A percentile compares a stretch with the other conserved stretches of the same genome.
These are phyloP conservation scores for Eucalyptus marginata DNA, from an alignment of 345 rosid genomes.

Conservation along the genomic window DNA sequence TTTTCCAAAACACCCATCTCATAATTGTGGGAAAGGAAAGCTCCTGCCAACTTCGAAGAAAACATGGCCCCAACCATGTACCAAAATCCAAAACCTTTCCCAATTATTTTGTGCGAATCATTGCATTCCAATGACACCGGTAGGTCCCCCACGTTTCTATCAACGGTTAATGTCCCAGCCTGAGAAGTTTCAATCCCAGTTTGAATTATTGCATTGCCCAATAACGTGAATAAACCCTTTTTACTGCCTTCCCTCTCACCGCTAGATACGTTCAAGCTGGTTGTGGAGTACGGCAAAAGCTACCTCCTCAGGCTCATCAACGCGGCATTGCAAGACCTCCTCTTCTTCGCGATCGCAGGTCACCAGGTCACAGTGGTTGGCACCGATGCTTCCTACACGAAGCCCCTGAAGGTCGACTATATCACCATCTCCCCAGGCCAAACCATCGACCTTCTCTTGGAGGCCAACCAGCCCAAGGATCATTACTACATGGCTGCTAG, in stretches of 20 bases:
- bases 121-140: neutral
- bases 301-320: conserved; percentile 27
- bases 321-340: conserved; percentile 9
- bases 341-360: conserved; percentile 22
- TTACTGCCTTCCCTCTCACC: neutral
- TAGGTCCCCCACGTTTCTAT: neutral
- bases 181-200: neutral
- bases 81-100: neutral
- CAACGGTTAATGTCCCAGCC: neutral
- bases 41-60: neutral
- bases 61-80: neutral
- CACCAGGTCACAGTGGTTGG: conserved; percentile 29
- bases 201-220: neutral
- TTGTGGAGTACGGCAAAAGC: conserved; percentile 17
- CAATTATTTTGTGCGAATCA: neutral
- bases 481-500: conserved; percentile 48
- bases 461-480: conserved; percentile 20
- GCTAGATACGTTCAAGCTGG: conserved; percentile 8
- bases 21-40: neutral
- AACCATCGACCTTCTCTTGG: conserved; percentile 33
- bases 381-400: conserved; percentile 37
- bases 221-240: neutral
- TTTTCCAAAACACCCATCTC: neutral
- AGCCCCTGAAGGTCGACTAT: conserved; percentile 16
- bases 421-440: conserved; percentile 46